Conservation (phyloP, 345 rosid species). For the Tarenaya hassleriana region DNA sequence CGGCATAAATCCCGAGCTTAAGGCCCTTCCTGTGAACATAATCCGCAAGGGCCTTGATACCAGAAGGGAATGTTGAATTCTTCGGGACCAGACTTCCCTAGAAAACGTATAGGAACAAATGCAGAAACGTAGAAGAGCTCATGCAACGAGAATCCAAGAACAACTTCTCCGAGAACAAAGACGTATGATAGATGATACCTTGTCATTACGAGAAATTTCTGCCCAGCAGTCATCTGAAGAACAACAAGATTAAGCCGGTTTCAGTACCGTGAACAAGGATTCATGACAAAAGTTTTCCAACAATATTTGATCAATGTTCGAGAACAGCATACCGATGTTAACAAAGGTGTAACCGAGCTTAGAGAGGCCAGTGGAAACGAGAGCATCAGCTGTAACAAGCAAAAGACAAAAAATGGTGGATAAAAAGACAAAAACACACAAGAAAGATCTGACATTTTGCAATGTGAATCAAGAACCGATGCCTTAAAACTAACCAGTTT, state of each 20-base stretch:
- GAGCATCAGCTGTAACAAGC: slow-evolving; percentile 76
- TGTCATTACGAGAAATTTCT: slow-evolving; percentile 56
- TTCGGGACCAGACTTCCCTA: slow-evolving; percentile 67
- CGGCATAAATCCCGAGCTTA: slow-evolving; percentile 82
- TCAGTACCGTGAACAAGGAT: too few species aligned
- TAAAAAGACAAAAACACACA: slow-evolving; percentile 5
- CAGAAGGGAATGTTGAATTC: slow-evolving; percentile 70
- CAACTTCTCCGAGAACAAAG: background rate
- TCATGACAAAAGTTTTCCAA: too few species aligned
- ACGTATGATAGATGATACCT: slow-evolving; percentile 43
- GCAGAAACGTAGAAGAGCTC: too few species aligned
- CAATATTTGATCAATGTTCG: background rate
- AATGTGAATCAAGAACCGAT: background rate
- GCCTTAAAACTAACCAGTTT: slow-evolving; percentile 44
- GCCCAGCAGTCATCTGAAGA: slow-evolving; percentile 95
- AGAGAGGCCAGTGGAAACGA: slow-evolving; percentile 71
- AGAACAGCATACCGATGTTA: slow-evolving; percentile 53
- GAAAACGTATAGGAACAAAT: too few species aligned
- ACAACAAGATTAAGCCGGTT: slow-evolving; percentile 13
- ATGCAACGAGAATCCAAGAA: background rate
- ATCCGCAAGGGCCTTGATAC: slow-evolving; percentile 74
- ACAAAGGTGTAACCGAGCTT: slow-evolving; percentile 75
- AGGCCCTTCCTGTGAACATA: slow-evolving; percentile 80
- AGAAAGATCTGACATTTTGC: background rate
- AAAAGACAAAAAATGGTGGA: too few species aligned